These are phyloP conservation scores for Xerocomus minutiporus DNA, from an alignment of 1,284 basidiomycete genomes.

Conservation along the genomic window DNA sequence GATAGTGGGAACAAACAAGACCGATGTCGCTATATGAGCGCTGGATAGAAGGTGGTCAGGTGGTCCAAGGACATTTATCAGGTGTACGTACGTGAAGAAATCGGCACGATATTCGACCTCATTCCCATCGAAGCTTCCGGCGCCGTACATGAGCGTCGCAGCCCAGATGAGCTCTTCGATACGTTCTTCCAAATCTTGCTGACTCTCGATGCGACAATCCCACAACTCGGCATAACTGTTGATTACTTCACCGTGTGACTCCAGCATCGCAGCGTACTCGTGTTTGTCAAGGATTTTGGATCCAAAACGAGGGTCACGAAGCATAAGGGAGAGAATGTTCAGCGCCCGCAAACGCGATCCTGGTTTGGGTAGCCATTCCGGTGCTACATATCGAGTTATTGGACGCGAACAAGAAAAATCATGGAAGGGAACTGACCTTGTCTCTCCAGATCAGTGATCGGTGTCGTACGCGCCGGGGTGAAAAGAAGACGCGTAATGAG, in stretches of 20 bases:
- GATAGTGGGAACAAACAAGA: slow-evolving; percentile 33
- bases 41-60: slow-evolving; percentile 33
- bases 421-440: slow-evolving; percentile 10
- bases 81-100: slow-evolving; percentile 31
- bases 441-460: slow-evolving; percentile 28
- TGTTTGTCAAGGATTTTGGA: slow-evolving; percentile 28
- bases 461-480: slow-evolving; percentile 21
- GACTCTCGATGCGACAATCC: slow-evolving; percentile 27
- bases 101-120: slow-evolving; percentile 28
- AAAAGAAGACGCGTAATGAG: slow-evolving; percentile 30
- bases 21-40: slow-evolving; percentile 34
- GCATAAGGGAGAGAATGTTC: slow-evolving; percentile 37
- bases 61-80: background rate
- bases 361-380: slow-evolving; percentile 23
- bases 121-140: slow-evolving; percentile 32
- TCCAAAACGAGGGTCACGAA: slow-evolving; percentile 34
- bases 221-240: slow-evolving; percentile 30
- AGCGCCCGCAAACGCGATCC: slow-evolving; percentile 34
- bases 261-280: slow-evolving; percentile 30
- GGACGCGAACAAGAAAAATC: background rate
- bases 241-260: slow-evolving; percentile 31
- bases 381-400: slow-evolving; percentile 6
- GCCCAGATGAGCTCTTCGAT: slow-evolving; percentile 34
- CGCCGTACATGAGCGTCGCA: slow-evolving; percentile 31
- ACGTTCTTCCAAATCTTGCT: slow-evolving; percentile 26